phyloP scores from a whole-genome alignment of 495 filamentous ascomycete species.

The Parathielavia appendiculata region DNA sequence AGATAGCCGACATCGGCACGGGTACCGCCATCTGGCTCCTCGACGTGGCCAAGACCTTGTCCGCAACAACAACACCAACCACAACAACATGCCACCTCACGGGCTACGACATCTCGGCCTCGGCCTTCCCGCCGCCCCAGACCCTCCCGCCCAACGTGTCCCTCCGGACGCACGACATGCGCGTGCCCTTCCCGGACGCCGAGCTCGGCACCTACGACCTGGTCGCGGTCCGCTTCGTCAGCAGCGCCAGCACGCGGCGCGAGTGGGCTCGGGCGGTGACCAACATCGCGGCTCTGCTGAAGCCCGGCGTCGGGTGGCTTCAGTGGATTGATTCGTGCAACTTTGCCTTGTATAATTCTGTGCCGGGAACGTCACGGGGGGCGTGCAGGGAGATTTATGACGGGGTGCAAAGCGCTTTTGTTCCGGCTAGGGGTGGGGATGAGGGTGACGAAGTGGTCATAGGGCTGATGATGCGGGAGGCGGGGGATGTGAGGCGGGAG shows the following conservation, averaged over 20 bases:
- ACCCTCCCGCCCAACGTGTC: constrained; percentile 31
- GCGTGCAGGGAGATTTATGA: constrained; percentile 19
- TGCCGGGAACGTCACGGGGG: constrained; percentile 12
- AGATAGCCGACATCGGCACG: constrained; percentile 27
- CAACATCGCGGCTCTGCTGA: constrained; percentile 25
- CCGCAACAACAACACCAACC: too few relatives aligned
- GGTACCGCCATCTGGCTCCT: constrained; percentile 30
- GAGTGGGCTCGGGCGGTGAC: constrained; percentile 25
- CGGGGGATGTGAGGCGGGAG: constrained; percentile 1
- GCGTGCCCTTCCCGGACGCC: constrained; percentile 30
- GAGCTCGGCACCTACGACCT: constrained; percentile 36
- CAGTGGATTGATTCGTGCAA: constrained; percentile 32
- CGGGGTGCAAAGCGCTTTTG: constrained; percentile 3
- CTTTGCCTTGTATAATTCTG: constrained; percentile 15
- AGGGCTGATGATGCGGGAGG: constrained; percentile 18
- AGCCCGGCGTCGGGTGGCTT: constrained; percentile 27
- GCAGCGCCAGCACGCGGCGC: constrained; percentile 25
- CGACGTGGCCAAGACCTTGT: constrained; percentile 26
- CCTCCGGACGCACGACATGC: constrained; percentile 33
- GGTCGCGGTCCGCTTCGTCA: constrained; percentile 37
- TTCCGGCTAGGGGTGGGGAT: background rate
- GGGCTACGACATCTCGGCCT: constrained; percentile 38
- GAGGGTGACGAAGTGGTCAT: constrained; percentile 4
- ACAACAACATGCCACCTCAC: constrained; percentile 17
- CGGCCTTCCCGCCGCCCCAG: constrained; percentile 28